Percentiles rank a stretch among this genome's conserved stretches.
Evolutionary conservation across 352 stramenopile species (phyloP).

Genomic region (Pythium guiyangense): DNA sequence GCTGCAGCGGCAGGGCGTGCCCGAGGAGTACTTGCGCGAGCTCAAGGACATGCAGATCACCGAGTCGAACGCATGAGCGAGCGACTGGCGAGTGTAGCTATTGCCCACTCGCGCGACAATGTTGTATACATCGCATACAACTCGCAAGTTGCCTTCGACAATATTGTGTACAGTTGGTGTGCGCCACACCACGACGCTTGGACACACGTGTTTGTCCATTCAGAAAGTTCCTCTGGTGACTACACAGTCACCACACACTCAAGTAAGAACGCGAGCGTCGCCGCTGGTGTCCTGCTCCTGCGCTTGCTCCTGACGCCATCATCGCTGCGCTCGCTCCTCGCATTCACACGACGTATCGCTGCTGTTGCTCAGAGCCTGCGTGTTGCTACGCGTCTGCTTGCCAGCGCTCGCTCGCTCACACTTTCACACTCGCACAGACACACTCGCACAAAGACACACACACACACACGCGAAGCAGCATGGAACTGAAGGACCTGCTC

Average conservation of each 20-base stretch:
- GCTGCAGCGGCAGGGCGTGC: constrained; percentile 62
- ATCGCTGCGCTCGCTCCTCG: too few relatives aligned
- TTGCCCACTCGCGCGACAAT: too few relatives aligned
- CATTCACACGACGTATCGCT: too few relatives aligned
- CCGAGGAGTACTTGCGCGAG: constrained; percentile 63
- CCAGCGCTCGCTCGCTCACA: too few relatives aligned
- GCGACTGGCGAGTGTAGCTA: too few relatives aligned
- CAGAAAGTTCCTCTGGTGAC: constrained; percentile 14
- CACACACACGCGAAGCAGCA: constrained; percentile 9
- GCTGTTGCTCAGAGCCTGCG: too few relatives aligned
- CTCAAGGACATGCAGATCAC: constrained; percentile 62
- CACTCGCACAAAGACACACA: background rate
- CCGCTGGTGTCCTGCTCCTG: background rate
- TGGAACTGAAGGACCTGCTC: constrained; percentile 74
- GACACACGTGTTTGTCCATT: background rate
- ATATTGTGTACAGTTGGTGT: too few relatives aligned
- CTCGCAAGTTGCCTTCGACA: too few relatives aligned
- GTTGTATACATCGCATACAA: too few relatives aligned
- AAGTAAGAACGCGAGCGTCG: background rate
- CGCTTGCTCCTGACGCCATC: too few relatives aligned
- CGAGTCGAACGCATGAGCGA: constrained; percentile 44
- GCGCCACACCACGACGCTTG: too few relatives aligned
- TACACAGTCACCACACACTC: background rate
- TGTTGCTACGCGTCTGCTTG: too few relatives aligned
- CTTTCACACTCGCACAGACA: background rate